Base-by-base conservation (phyloP, 2,329 filamentous ascomycete species). In the Fusarium subglutinans region DNA sequence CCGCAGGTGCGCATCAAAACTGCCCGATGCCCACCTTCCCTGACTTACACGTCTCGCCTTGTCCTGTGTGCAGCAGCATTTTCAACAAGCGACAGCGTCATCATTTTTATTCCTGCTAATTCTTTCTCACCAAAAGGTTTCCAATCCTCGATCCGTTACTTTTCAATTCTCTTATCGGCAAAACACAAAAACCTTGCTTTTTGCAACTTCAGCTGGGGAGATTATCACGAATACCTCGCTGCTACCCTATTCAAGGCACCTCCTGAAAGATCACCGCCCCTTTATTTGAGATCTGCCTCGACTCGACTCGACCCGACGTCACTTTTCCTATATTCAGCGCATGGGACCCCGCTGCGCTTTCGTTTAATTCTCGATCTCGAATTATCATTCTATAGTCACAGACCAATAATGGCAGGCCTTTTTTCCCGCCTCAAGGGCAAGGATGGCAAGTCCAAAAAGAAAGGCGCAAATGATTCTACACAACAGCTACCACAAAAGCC, bases 341-440 rank as follows among this genome's bases (percentile, higher is more conserved):
- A 76, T 76, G 55, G n/a, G 51, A 63, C 53, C 55, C 38, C 33
- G 53, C 57, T 57, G 47, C 59, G 51, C 59, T 66, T 43, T 56
- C 47, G 37, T 66, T 61, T 69, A 50, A 66, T 48, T 47, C 57
- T 54, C 60, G 44, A 58, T 62, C 44, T 72, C 69, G 43, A 56
- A 59, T 24, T 37, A 28, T 30, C 53, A 28, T 56, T 59, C 30
- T 50, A 43, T 48, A 74, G 68, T 62, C 65, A 63, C 61, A 56
- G 57, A 60, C 73, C 67, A 78, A 85, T 74, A 58, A 90, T 90
- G 89, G 85, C 88, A 70, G 86, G 88, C 77, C 82, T 90, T 73
- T 90, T 91, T 79, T 89, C 89, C 71, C 87, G 88, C 78, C 85
- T 96, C 83, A 94, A 94, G 87, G 89, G 89, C 85, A 95, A 92